phyloP scores from a whole-genome alignment of 2,329 filamentous ascomycete species.

The Colletotrichum sublineola region DNA sequence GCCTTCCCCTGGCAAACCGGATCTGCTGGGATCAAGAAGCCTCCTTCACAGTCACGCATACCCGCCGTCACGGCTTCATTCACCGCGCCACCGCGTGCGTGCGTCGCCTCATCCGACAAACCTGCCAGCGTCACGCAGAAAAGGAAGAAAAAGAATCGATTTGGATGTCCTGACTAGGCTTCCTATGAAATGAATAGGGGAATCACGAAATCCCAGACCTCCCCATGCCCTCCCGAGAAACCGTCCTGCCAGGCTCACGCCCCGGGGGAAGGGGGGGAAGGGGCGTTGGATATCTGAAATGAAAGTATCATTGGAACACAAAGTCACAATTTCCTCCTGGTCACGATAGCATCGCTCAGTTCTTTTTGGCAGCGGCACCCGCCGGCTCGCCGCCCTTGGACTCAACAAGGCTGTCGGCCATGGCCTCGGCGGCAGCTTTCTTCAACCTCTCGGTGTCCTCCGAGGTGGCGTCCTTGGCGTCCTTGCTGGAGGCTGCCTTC shows the following conservation, averaged over 20 bases:
- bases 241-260: slow-evolving; percentile 30
- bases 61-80: not conserved
- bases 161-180: slow-evolving; percentile 36
- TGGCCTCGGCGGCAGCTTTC: slow-evolving; percentile 73
- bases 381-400: slow-evolving; percentile 52
- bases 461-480: slow-evolving; percentile 61
- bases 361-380: slow-evolving; percentile 52
- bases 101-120: not conserved
- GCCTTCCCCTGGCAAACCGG: not conserved
- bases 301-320: slow-evolving; percentile 32
- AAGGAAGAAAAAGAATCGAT: slow-evolving; percentile 20
- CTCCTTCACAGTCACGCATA: not conserved
- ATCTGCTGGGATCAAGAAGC: slow-evolving; percentile 1
- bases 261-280: slow-evolving; percentile 2
- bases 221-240: slow-evolving; percentile 35
- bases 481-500: slow-evolving; percentile 56
- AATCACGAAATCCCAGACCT: slow-evolving; percentile 30
- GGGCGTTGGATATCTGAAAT: slow-evolving; percentile 39
- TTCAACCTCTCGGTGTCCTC: slow-evolving; percentile 74
- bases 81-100: not conserved
- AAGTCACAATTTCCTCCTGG: slow-evolving; percentile 9
- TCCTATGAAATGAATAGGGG: slow-evolving; percentile 37
- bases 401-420: slow-evolving; percentile 68
- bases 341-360: slow-evolving; percentile 42
- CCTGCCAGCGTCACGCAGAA: not conserved